Evolutionary conservation across 225 moss, liverwort and hornwort species (phyloP), one percentile per base, ranked within the genome.

Genomic region (Sphagnum tenellum): DNA sequence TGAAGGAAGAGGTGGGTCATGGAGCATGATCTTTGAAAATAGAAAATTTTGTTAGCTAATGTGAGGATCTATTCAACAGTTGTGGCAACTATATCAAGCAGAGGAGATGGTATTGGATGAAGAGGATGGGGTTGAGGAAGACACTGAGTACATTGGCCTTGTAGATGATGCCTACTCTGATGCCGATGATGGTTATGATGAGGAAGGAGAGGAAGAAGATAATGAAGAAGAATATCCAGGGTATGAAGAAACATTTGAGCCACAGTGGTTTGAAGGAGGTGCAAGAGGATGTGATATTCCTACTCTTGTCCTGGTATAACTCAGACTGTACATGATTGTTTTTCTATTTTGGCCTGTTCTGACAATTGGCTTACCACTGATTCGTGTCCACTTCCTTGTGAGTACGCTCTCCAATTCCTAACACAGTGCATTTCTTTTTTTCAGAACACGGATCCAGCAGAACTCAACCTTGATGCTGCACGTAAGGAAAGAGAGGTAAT

Each of bases 31-130:
- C 12, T n/a, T 5, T 64, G 46, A 47, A 51, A 10, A 12, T 44
- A 9, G 56, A 57, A 57, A 48, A 47, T 56, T 47, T 48, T 48
- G 13, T 0, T 6, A 9, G 45, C 55, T 46, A 55, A 11, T 60
- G n/a, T 50, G 52, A 73, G 55, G n/a, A 56, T 2, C 9, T 29
- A 29, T 29, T 29, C 29, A 60, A 56, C 72, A 93, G 96, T 73
- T 89, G 63, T 98, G 93, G 93, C 78, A 90, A 12, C 74, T 98
- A 53, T 88, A 93, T 60, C 83, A 93, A 78, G 93, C 98, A 74
- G 98, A 98, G 77, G 78, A 93, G 73, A 90, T 98, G 89, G 75
- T 82, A 48, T 75, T 98, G 79, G 92, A 98, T 61, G 81, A 83
- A 14, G 89, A 92, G 73, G 96, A 96, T 8, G 71, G 74, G 13